These are phyloP conservation scores for Prunus dulcis DNA, from an alignment of 306 rosid species.

Conservation along the genomic window DNA sequence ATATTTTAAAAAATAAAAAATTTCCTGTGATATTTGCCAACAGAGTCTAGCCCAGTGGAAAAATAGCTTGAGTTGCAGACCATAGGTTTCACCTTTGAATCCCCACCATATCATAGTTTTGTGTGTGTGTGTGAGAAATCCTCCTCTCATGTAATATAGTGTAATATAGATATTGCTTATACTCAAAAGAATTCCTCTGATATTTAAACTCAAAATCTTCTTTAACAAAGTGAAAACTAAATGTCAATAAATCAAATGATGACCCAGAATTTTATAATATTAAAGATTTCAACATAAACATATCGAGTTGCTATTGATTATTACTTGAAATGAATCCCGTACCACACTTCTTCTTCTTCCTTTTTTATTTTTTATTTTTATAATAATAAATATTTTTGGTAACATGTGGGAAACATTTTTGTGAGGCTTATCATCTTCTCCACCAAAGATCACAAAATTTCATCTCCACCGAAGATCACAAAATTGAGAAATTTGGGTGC, in stretches of 20 bases:
- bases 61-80: too few relatives aligned
- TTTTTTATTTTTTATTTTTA: too few relatives aligned
- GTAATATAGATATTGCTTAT: too few relatives aligned
- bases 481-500: neutral
- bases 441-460: neutral
- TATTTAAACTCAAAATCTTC: neutral
- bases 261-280: too few relatives aligned
- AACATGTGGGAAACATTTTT: neutral
- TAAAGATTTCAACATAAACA: neutral
- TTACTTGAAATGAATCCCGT: neutral
- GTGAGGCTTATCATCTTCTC: neutral
- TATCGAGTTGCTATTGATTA: neutral
- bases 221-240: neutral
- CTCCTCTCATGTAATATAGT: too few relatives aligned
- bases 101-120: too few relatives aligned
- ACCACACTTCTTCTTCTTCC: neutral
- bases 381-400: too few relatives aligned
- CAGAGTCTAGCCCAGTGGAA: too few relatives aligned
- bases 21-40: too few relatives aligned
- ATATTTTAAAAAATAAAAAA: too few relatives aligned
- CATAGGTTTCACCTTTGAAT: too few relatives aligned
- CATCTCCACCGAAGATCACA: neutral
- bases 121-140: fast-evolving
- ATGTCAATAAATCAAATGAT: neutral
- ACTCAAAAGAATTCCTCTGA: too few relatives aligned